Evolutionary conservation across 257 asterid species (phyloP), one percentile per base, ranked within the genome.

Genomic region (Knoxia roxburghii): DNA sequence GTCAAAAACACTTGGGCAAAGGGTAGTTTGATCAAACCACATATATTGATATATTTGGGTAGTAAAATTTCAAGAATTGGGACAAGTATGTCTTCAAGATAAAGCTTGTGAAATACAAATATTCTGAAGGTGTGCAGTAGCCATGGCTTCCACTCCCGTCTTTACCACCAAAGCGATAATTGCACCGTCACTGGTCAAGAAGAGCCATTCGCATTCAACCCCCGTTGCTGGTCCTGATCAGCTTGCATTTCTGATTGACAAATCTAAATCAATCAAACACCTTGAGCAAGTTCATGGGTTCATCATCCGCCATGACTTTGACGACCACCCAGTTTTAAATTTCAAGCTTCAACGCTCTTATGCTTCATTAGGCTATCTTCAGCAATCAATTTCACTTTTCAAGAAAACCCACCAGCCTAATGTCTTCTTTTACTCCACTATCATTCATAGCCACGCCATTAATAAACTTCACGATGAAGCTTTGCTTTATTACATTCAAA

Each of bases 271-370:
- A 53, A 59, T 68, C 64, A 58, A 37, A 30, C 64, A 73, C 9
- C 72, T 77, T 40, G 49, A 46, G 26, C 75, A 65, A 74, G 64
- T 77, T 64, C 78, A 77, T 49, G 75, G 57, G 4, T 72, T 51
- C 50, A 58, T 77, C 59, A 52, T 77, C 26, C 73, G 75, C 8
- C 50, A 69, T 14, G 67, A 61, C 35, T 39, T 68, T 23, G 62
- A 77, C 39, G 54, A 39, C 35, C 75, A 77, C 73, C 69, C 75
- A 2, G n/a, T 73, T 27, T 45, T 77, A 57, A 68, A 45, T 35
- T 73, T 77, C 67, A 77, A 48, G 78, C 78, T 77, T 71, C 81
- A 77, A 32, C 62, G 72, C 45, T 64, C 75, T 9, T 77, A 77
- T 74, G 50, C 81, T 49, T 63, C 78, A 53, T 18, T 63, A 14